Evolutionary conservation across 805 yeast species (phyloP).

Genomic region (Candida jianshihensis): DNA sequence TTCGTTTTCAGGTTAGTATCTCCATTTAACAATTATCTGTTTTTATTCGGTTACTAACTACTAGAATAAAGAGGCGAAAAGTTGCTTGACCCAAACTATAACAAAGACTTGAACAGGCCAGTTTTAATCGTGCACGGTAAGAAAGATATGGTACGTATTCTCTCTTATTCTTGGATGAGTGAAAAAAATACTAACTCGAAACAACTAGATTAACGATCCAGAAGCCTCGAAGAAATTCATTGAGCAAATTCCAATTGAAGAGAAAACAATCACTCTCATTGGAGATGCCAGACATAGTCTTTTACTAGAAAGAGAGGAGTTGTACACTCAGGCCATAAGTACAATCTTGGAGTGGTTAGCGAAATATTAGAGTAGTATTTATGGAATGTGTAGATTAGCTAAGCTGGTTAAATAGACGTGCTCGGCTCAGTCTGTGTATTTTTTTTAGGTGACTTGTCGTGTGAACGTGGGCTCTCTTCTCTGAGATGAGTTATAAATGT

Average conservation of each 20-base stretch:
- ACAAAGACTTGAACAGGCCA: conserved; percentile 31
- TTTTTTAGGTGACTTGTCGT: too few species aligned
- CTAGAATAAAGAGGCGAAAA: conserved; percentile 48
- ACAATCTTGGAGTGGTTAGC: conserved; percentile 36
- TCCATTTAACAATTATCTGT: too few species aligned
- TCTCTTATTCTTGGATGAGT: too few species aligned
- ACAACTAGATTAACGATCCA: conserved; percentile 53
- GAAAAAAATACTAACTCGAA: too few species aligned
- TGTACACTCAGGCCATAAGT: conserved; percentile 27
- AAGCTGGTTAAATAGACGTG: conserved; percentile 1
- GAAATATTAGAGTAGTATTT: conserved; percentile 3
- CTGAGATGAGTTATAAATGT: too few species aligned
- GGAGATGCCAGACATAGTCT: conserved; percentile 37
- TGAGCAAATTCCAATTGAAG: conserved; percentile 9
- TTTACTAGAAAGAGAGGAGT: conserved; percentile 38
- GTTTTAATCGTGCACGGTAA: conserved; percentile 56
- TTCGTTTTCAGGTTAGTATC: too few species aligned
- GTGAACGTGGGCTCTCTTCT: too few species aligned
- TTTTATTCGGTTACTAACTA: conserved; percentile 3
- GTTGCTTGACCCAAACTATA: conserved; percentile 33
- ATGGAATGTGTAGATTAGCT: conserved; percentile 1
- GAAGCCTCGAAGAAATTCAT: conserved; percentile 14
- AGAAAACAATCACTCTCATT: conserved; percentile 14
- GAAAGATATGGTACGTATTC: too few species aligned
- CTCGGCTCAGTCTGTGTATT: background rate